Base-by-base conservation (phyloP, 768 basidiomycete species). In the Gautieria morchelliformis region DNA sequence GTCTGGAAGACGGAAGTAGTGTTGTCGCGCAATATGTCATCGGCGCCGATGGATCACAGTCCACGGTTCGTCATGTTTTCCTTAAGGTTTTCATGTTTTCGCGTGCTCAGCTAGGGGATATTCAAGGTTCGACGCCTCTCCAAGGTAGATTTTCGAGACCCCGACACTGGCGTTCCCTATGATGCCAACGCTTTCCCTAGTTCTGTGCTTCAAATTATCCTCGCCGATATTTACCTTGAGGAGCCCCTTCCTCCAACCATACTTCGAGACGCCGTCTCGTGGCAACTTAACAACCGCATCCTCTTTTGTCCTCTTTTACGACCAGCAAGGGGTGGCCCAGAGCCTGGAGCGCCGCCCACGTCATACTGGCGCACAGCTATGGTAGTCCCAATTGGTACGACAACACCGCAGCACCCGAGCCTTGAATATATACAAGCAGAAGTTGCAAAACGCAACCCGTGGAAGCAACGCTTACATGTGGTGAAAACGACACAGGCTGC, bases 21-120 rank as follows among this genome's bases (percentile, higher is more conserved):
- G 70, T 81, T 45, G 70, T 65, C 4, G 65, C 78, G 11, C 71
- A 70, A 32, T 79, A 78, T 63, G 72, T 80, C 5, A 60, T 80
- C 30, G 79, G 76, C 20, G 78, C 79, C 5, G 80, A 82, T 61
- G 79, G 80, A 2, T 67, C 77, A 2, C 70, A 64, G 56, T 81
- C 79, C 1, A 60, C 64, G 39, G 80, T 79, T 61, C 52, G 70
- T 62, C 78, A 5, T 59, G 65, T 46, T 67, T 75, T 63, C 60
- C 50, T 7, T 24, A 33, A 14, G 11, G 3, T 27, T 27, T 5
- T 27, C 5, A 37, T 32, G 15, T 52, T 37, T 30, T 52, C 6
- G 27, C 5, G 27, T 3, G 3, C 27, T 27, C 27, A 27, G 27
- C 27, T 27, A n/a, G 27, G 27, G 27, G 27, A 27, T 27, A 27